Evolutionary conservation across 805 yeast species (phyloP).

Genomic region (Wickerhamomyces rabaulensis): DNA sequence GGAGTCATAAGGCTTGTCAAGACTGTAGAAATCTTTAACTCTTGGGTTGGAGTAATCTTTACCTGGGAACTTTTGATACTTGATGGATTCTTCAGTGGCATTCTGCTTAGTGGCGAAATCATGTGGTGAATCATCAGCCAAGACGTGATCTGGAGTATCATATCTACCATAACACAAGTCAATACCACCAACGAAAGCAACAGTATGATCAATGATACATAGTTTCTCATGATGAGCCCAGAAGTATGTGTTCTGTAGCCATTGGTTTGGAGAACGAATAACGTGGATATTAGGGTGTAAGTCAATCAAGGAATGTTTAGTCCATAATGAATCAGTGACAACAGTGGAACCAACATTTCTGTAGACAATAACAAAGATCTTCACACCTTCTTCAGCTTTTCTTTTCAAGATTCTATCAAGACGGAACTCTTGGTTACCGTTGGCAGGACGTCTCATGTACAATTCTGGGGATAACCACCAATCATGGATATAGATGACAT

Average conservation of each 20-base stretch:
- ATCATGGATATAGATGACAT: constrained; percentile 90
- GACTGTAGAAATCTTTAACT: constrained; percentile 74
- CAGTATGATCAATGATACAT: constrained; percentile 77
- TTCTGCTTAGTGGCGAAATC: constrained; percentile 27
- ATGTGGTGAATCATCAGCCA: constrained; percentile 62
- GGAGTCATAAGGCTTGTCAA: constrained; percentile 84
- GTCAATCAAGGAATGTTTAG: constrained; percentile 86
- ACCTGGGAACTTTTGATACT: constrained; percentile 77
- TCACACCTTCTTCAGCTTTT: constrained; percentile 92
- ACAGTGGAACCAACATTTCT: constrained; percentile 92
- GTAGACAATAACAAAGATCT: constrained; percentile 85
- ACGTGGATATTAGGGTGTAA: constrained; percentile 84
- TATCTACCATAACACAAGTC: constrained; percentile 94
- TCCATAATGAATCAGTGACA: constrained; percentile 89
- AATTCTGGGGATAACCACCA: constrained; percentile 99
- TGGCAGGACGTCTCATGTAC: constrained; percentile 88
- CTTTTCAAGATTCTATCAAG: constrained; percentile 82
- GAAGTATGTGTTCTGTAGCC: constrained; percentile 85
- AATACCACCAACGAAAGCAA: constrained; percentile 92
- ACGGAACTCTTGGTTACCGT: constrained; percentile 92
- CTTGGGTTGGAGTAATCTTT: constrained; percentile 97
- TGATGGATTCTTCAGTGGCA: constrained; percentile 37
- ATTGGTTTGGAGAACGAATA: constrained; percentile 91
- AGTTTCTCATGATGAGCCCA: constrained; percentile 99
- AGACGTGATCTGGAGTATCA: constrained; percentile 94